Base-by-base conservation (phyloP, 306 rosid genomes). In the Astragalus membranaceus region DNA sequence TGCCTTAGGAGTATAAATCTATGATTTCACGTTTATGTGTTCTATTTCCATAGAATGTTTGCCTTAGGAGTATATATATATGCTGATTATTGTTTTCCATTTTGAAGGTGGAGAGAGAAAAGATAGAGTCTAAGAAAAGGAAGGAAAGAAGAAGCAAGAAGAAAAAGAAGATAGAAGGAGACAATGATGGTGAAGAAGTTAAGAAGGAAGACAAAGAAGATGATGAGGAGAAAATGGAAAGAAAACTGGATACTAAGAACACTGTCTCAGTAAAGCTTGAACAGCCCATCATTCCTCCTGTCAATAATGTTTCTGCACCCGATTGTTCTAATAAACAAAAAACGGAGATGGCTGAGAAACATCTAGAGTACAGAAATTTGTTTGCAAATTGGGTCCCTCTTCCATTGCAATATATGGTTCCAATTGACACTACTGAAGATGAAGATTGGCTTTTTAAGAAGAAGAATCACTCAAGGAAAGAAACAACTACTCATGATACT, bases 311-410 rank as follows among this genome's bases (percentile, higher is more conserved):
- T 4, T 37, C 20, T 52, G 61, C 8, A 26, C 3, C 3, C 30
- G 23, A 20, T 20, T 26, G 30, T 7, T 7, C 8, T 35, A 1
- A 35, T 35, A 7, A 35, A 35, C 6, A 8, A 6, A 35, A 35
- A 35, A 35, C 0, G 39, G 39, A 5, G 8, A 5, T 35, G 39
- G 39, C 6, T 6, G 8, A 35, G 1, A 7, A 35, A 35, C 0
- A 35, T 33, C 23, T 15, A 23, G 35, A 77, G 47, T 77, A 69
- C 60, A 77, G 14, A 42, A 44, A 17, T 2, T 52, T 77, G 37
- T 32, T 54, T 50, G 51, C 32, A 42, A 52, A 69, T 62, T 61
- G 81, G 81, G 43, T 51, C 4, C 76, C 65, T 47, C 76, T 8
- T 51, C 51, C 71, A 1, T 8, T 77, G 48, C 23, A n/a, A n/a